Base-by-base conservation (phyloP, 2,329 filamentous ascomycete genomes). In the Venturiaceae sp. region DNA sequence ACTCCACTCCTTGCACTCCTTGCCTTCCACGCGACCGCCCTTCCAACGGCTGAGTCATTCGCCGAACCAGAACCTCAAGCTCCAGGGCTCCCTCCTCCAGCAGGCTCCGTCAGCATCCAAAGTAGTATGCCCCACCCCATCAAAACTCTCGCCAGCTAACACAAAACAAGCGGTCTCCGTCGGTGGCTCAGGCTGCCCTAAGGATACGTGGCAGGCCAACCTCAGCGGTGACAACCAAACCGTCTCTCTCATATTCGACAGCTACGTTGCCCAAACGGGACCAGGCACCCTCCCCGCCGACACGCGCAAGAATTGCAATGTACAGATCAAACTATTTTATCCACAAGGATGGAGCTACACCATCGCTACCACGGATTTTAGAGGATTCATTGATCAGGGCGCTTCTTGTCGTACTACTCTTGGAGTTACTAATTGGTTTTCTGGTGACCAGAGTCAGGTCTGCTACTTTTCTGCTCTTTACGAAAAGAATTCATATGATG, bases 371-470 rank as follows among this genome's bases (percentile, higher is more conserved):
- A 77, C 77, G 63, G 75, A 78, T 62, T 80, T 80, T 72, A 77
- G 77, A 64, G 79, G 79, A 56, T 80, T 79, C 62, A 74, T 75
- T 53, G 63, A 68, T 60, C 71, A 81, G 55, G 71, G 77, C 32
- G 67, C 69, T 61, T 76, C 75, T 33, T 72, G 79, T 55, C 74
- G 67, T 6, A 79, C 77, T 55, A 73, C 72, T 23, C 73, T 78
- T 63, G 78, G 78, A 68, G 77, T 77, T 16, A 79, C 75, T 33
- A 81, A 81, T 69, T 81, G 80, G 69, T 81, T 80, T 69, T 77
- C 77, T 53, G 78, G 79, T 36, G 66, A 71, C 52, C 68, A 65
- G 28, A 64, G 66, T 26, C 75, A 77, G 71, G 75, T 72, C 67
- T 60, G 64, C 33, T 34, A 6, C 26, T 30, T 6, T 5, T 6